Conservation (phyloP, 1,284 basidiomycete species). For the Trichosporon faecale region DNA sequence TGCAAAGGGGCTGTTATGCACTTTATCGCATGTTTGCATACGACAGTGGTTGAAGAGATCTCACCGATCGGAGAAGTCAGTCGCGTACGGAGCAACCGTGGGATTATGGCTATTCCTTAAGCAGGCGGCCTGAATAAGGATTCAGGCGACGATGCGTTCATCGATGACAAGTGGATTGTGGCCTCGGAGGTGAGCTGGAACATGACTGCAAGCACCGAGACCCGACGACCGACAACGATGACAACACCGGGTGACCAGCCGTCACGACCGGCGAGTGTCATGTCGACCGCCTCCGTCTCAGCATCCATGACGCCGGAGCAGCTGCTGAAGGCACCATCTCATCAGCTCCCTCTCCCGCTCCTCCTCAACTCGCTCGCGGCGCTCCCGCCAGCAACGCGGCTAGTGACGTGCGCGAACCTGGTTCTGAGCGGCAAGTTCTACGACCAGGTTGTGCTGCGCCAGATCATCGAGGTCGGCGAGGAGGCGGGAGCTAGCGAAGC, state of each 20-base stretch:
- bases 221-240: not conserved
- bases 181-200: not conserved
- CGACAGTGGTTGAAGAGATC: no score
- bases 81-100: not conserved
- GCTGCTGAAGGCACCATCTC: constrained; percentile 15
- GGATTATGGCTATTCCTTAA: not conserved
- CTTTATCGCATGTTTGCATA: not conserved
- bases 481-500: constrained; percentile 20
- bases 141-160: not conserved
- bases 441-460: constrained; percentile 30
- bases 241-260: not conserved
- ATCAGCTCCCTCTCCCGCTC: constrained; percentile 8
- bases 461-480: constrained; percentile 36
- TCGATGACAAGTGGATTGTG: constrained; percentile 4
- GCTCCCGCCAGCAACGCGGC: constrained; percentile 8
- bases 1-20: not conserved
- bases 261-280: not conserved
- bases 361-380: constrained; percentile 12
- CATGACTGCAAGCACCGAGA: not conserved
- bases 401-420: constrained; percentile 26
- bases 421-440: constrained; percentile 20
- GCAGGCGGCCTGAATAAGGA: not conserved
- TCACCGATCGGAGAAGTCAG: not conserved
- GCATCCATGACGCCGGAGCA: constrained; percentile 3
- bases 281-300: constrained; percentile 14